Percentiles rank a stretch among this genome's conserved stretches.
phyloP scores from a whole-genome alignment of 2,329 filamentous ascomycete species.

The Chalaropsis ovoidea region DNA sequence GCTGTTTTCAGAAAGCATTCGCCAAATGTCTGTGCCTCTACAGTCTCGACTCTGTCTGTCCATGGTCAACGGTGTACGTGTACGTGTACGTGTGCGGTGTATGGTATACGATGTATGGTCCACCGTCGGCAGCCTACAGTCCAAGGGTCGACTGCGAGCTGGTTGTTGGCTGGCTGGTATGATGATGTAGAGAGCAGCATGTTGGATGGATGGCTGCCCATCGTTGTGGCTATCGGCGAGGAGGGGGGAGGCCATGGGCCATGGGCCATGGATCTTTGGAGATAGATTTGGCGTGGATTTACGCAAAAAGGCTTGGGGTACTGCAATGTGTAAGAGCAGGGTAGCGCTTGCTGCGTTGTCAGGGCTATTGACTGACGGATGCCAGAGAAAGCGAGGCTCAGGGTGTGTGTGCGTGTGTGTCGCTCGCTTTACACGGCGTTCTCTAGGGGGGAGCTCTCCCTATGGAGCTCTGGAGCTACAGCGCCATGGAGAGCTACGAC shows the following conservation, averaged over 20 bases:
- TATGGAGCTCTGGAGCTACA: not conserved
- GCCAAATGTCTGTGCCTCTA: not conserved
- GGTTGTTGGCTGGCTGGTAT: no score
- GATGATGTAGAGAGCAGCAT: no score
- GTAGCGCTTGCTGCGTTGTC: not conserved
- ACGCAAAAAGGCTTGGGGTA: not conserved
- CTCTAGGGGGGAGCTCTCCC: not conserved
- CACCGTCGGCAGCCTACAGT: no score
- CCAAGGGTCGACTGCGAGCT: not conserved
- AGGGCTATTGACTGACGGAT: not conserved
- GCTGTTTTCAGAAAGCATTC: conserved; percentile 2
- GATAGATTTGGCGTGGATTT: not conserved
- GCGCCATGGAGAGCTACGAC: not conserved
- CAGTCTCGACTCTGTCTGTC: not conserved
- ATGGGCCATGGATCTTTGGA: not conserved
- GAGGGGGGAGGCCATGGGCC: not conserved
- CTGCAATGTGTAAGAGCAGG: not conserved
- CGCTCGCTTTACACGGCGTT: no score
- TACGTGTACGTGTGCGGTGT: no score
- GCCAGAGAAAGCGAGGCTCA: not conserved
- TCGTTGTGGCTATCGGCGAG: not conserved
- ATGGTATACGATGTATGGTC: no score
- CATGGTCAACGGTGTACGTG: no score
- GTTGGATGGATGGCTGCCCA: not conserved
- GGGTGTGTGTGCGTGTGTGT: not conserved